These are phyloP conservation scores for Monilinia fructigena DNA, from an alignment of 2,329 filamentous ascomycete species.

Conservation along the genomic window DNA sequence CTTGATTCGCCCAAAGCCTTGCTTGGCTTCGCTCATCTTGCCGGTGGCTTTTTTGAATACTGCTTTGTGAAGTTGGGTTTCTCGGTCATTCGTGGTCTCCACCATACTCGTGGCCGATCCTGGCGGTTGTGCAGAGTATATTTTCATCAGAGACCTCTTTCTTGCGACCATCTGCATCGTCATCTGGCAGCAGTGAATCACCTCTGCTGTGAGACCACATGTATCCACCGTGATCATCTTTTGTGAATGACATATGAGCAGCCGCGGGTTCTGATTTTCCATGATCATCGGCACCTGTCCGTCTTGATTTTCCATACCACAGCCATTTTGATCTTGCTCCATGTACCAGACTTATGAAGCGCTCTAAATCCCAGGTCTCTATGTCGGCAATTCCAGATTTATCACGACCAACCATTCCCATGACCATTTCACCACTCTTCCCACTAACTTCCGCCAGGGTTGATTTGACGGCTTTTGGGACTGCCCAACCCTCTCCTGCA, in stretches of 20 bases:
- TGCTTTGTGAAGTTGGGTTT: constrained; percentile 56
- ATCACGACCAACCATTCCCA: constrained; percentile 85
- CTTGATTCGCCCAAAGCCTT: constrained; percentile 80
- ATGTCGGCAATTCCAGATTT: constrained; percentile 89
- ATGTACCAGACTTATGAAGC: constrained; percentile 72
- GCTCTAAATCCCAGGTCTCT: constrained; percentile 86
- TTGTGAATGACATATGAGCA: constrained; percentile 52
- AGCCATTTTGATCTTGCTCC: constrained; percentile 90
- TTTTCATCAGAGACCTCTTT: constrained; percentile 44
- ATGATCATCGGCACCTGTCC: constrained; percentile 49
- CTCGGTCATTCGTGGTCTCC: constrained; percentile 56
- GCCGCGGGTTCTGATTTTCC: constrained; percentile 50
- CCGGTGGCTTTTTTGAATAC: constrained; percentile 78
- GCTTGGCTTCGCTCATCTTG: constrained; percentile 76
- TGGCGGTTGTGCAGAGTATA: constrained; percentile 47
- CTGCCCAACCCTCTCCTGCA: constrained; percentile 83
- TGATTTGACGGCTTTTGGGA: constrained; percentile 91
- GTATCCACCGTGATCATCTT: constrained; percentile 53
- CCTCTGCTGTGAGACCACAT: constrained; percentile 49
- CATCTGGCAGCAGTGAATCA: constrained; percentile 54
- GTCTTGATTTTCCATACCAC: constrained; percentile 86
- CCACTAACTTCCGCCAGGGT: constrained; percentile 92
- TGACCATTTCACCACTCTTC: constrained; percentile 89
- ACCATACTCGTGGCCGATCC: constrained; percentile 48
- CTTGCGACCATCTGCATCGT: constrained; percentile 46